Conservation (phyloP, 1,139 yeast species). For the Candida pseudoviswanathii region DNA sequence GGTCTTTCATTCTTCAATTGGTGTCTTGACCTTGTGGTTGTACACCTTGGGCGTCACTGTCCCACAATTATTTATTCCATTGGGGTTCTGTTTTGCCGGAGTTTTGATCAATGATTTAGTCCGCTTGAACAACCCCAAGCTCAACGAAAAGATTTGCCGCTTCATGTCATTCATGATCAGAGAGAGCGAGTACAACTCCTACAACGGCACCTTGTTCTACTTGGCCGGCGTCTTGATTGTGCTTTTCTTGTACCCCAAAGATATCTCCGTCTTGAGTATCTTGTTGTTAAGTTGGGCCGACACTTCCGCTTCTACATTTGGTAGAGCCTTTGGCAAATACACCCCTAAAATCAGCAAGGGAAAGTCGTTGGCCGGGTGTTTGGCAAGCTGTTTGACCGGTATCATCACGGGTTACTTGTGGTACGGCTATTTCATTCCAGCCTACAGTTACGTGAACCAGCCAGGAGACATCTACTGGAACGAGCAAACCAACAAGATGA, state of each 20-base stretch:
- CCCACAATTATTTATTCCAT: slow-evolving; percentile 58
- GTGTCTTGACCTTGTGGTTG: slow-evolving; percentile 71
- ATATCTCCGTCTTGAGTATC: slow-evolving; percentile 73
- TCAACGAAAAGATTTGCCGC: slow-evolving; percentile 67
- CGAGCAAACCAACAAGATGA: slow-evolving; percentile 57
- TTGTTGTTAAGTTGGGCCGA: slow-evolving; percentile 93
- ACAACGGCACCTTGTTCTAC: slow-evolving; percentile 88
- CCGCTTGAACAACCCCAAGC: slow-evolving; percentile 59
- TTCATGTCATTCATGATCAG: slow-evolving; percentile 81
- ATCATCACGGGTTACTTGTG: slow-evolving; percentile 61
- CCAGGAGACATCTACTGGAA: slow-evolving; percentile 66
- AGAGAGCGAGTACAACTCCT: slow-evolving; percentile 66
- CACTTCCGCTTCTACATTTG: slow-evolving; percentile 94
- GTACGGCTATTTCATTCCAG: slow-evolving; percentile 74
- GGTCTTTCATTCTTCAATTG: slow-evolving; percentile 83
- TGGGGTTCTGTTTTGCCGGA: slow-evolving; percentile 53
- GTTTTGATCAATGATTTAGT: slow-evolving; percentile 68
- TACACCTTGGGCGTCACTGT: slow-evolving; percentile 66
- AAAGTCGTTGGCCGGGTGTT: slow-evolving; percentile 86
- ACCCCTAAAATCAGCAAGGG: slow-evolving; percentile 75
- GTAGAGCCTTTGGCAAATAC: slow-evolving; percentile 78
- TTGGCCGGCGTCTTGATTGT: slow-evolving; percentile 75
- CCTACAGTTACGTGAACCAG: slow-evolving; percentile 47
- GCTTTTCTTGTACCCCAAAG: slow-evolving; percentile 73
- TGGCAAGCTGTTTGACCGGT: slow-evolving; percentile 85